Base-by-base conservation (phyloP, 1,284 basidiomycete species). In the Ustilago vetiveriae region DNA sequence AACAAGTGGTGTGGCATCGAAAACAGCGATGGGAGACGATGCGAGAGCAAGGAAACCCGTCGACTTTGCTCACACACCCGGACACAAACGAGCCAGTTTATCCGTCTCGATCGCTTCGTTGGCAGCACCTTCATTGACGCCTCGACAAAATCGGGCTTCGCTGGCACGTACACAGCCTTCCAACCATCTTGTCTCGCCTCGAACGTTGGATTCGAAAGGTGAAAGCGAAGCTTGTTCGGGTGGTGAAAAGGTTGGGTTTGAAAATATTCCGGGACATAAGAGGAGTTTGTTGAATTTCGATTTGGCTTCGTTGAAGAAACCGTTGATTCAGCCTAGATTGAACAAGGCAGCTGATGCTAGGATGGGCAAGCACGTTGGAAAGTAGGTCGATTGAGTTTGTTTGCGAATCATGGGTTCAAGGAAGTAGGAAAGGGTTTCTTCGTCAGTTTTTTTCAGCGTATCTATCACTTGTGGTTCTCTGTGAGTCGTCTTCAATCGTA, bases 61-160 rank as follows among this genome's bases (percentile, higher is more conserved):
- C 37, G 58, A 73, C 42, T 75, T 55, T 39, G 51, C 46, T 14
- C 17, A 29, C 30, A 75, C 64, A 0, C 75, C 75, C 3, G 74
- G 75, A 8, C 75, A 78, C 45, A 74, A 72, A 47, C 62, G 74
- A 8, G 21, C 50, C 22, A 44, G 43, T 4, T 39, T 65, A 3
- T 27, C 37, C 1, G 33, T 72, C 19, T 17, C 30, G 11, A 51
- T 76, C 23, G 43, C 74, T 5, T 67, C 72, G 5, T 52, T 75
- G 4, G 51, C 51, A 10, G 48, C 63, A 6, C 75, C 75, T 2
- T 22, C 36, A 3, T 26, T 76, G 0, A 32, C 45, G 2, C 75
- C 75, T 5, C 38, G 75, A 11, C 32, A 48, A 38, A 76, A 75
- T 36, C 45, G 55, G 11, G 51, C 63, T 3, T 54, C 50, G 26